These are phyloP conservation scores for Solanum habrochaites DNA, from an alignment of 257 asterid species.

Conservation along the genomic window DNA sequence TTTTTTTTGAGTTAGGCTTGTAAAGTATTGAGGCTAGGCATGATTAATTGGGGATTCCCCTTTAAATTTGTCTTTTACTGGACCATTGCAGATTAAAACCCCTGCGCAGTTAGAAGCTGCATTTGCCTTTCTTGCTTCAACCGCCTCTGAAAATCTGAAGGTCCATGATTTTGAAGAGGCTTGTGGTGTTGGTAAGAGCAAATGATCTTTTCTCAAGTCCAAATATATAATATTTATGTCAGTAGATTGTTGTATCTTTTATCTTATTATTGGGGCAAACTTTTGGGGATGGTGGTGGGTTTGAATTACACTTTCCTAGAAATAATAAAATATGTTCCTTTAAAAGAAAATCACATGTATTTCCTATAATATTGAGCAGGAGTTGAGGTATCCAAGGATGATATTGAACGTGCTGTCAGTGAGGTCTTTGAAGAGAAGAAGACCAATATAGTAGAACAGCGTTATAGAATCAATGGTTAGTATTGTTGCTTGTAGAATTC, in stretches of 20 bases:
- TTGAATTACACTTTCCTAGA: not conserved
- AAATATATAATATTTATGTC: not conserved
- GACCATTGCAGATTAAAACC: conserved; percentile 42
- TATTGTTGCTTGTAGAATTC: not conserved
- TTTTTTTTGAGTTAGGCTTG: not conserved
- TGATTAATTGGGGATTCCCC: not conserved
- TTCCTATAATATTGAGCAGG: conserved; percentile 24
- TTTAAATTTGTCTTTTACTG: not conserved
- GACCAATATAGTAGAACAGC: conserved; percentile 55
- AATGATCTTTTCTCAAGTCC: not conserved
- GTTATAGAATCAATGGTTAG: conserved; percentile 82
- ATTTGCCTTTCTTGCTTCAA: conserved; percentile 37
- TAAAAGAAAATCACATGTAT: not conserved
- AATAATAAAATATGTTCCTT: not conserved
- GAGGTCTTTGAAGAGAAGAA: conserved; percentile 63
- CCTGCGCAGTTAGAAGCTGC: conserved; percentile 87
- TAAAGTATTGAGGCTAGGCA: not conserved
- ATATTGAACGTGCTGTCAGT: conserved; percentile 43
- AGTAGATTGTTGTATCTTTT: not conserved
- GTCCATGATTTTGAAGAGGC: conserved; percentile 57
- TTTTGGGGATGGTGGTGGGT: not conserved
- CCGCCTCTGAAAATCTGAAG: conserved; percentile 43
- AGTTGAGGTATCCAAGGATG: conserved; percentile 66
- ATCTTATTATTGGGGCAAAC: not conserved
- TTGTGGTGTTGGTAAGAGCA: conserved; percentile 80